Evolutionary conservation across 805 yeast genomes (phyloP), one percentile per base, ranked within the genome.

Genomic region (Kazachstania psychrophila): DNA sequence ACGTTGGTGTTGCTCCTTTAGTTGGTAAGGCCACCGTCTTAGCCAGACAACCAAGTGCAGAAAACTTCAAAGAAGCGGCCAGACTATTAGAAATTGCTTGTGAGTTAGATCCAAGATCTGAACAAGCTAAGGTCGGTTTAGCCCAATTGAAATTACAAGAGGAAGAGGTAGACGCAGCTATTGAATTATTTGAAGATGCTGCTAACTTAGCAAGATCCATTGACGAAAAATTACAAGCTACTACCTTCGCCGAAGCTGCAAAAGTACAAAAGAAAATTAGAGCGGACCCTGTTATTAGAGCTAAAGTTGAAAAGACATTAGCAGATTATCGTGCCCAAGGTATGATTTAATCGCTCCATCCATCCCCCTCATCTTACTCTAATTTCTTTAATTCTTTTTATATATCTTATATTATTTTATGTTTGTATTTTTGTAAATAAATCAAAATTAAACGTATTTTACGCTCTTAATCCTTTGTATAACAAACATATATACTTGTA

Each of bases 161-260:
- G 51, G 89, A 84, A 61, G 73, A 80, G 56, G 75, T 83, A 34
- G 81, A 79, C 43, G 88, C 81, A 46, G 96, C 97, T 23, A 73
- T 85, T 46, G 65, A 64, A 43, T 71, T 81, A 56, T 88, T 89
- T 58, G 92, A 84, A 65, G 83, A 79, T 54, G 80, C 89, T 41
- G 78, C 92, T 37, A 72, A 72, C 39, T 71, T 88, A 48, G 81
- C 95, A 16, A 80, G 97, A 72, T 73, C 83, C 34, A 69, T 75
- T 35, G 86, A 80, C 42, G 97, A 89, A 66, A 82, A 85, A 66
- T 69, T 82, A 38, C 96, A 86, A 66, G 92, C 95, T 39, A 78
- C 86, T 44, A 79, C 92, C 14, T 82, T 84, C 51, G 88, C 89
- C 42, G 96, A 86, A 65, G 96, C 96, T 45, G 77, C 95, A 34